These are phyloP conservation scores for Sequoia sempervirens DNA, from an alignment of 75 land plant species.

Conservation along the genomic window DNA sequence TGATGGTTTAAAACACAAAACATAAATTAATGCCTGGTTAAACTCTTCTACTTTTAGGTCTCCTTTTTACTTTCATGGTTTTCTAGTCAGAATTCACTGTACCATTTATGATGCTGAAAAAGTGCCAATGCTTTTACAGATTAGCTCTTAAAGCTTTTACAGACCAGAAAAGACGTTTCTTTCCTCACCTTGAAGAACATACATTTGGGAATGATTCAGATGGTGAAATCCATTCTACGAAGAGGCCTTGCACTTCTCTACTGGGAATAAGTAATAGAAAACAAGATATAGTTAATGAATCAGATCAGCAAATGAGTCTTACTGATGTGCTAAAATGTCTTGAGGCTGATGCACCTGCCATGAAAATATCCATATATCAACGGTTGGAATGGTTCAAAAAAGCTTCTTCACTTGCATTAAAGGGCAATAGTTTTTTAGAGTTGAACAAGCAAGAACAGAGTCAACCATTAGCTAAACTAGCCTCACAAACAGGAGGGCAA, in stretches of 20 bases:
- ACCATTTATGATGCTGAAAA: background rate
- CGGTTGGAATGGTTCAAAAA: slow-evolving; percentile 66
- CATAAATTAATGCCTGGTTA: background rate
- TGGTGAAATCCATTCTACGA: slow-evolving; percentile 20
- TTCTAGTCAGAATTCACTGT: background rate
- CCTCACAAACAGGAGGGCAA: slow-evolving; percentile 23
- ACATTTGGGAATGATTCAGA: slow-evolving; percentile 5
- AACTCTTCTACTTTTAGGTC: background rate
- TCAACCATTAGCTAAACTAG: background rate
- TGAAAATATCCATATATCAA: slow-evolving; percentile 45
- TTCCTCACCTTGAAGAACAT: slow-evolving; percentile 66
- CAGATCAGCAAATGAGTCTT: slow-evolving; percentile 24
- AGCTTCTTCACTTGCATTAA: slow-evolving; percentile 30
- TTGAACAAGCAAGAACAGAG: slow-evolving; percentile 17
- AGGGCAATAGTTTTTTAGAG: slow-evolving; percentile 14
- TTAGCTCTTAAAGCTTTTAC: slow-evolving; percentile 93
- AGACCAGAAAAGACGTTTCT: slow-evolving; percentile 86
- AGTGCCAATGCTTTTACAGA: slow-evolving; percentile 27
- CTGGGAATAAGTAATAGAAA: background rate
- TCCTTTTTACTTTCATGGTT: background rate
- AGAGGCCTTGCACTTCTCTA: slow-evolving; percentile 29
- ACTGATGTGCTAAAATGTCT: slow-evolving; percentile 43
- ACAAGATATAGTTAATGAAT: slow-evolving; percentile 13
- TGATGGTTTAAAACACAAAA: background rate
- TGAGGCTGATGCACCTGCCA: slow-evolving; percentile 36